Percentiles rank a stretch among this genome's conserved stretches.
Conservation (phyloP, 2,329 filamentous ascomycete species). For the Fusarium anguioides region DNA sequence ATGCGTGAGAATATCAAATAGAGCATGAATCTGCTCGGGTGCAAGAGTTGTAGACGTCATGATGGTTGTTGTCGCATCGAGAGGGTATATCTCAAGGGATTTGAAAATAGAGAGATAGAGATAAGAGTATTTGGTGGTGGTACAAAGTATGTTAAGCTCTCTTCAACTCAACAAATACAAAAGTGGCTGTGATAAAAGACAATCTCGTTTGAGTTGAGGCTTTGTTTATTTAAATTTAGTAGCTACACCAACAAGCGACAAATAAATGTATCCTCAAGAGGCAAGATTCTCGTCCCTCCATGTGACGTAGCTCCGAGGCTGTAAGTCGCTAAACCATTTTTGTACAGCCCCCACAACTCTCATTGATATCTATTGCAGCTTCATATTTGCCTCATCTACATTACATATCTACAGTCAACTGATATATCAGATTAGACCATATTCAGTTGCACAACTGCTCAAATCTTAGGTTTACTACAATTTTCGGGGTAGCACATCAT, state of each 20-base stretch:
- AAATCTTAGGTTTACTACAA: too few species aligned
- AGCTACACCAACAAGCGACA: not conserved
- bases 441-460: not conserved
- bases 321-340: constrained; percentile 22
- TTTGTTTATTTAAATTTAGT: not conserved
- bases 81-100: not conserved
- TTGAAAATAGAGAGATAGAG: not conserved
- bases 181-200: not conserved
- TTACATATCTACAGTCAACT: not conserved
- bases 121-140: not conserved
- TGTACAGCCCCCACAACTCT: constrained; percentile 2
- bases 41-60: constrained; percentile 46
- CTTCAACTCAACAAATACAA: not conserved
- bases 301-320: constrained; percentile 33
- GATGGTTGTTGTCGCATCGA: constrained; percentile 29
- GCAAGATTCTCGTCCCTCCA: constrained; percentile 1
- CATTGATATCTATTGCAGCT: not conserved
- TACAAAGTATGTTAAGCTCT: not conserved
- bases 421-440: too few species aligned
- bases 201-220: not conserved
- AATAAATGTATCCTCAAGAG: not conserved
- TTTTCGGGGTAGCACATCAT: too few species aligned
- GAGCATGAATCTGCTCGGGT: constrained; percentile 60
- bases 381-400: not conserved
- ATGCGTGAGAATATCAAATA: constrained; percentile 71